A percentile compares a stretch with the other conserved stretches of the same genome.
Conservation (phyloP, 139 green algal genomes). For the Chlamydomonas sp. region DNA sequence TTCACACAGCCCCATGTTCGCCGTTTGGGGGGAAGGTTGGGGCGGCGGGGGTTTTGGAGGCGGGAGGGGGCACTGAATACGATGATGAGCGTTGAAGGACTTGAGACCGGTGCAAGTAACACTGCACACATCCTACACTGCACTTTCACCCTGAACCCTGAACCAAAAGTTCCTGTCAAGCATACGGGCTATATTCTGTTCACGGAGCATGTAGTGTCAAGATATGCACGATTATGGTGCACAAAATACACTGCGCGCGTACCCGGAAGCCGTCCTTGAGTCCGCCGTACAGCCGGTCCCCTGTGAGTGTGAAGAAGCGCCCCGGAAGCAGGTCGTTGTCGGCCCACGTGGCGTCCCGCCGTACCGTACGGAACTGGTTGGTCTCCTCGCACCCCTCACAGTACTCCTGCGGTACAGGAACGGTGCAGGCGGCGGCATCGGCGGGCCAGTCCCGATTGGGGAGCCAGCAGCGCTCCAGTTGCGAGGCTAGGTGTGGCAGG, state of each 20-base stretch:
- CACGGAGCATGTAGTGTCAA: neutral
- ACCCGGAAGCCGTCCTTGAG: constrained; percentile 78
- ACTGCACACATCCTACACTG: too few relatives aligned
- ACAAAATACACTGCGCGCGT: neutral
- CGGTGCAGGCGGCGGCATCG: neutral
- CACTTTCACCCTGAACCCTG: too few relatives aligned
- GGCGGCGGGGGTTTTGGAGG: too few relatives aligned
- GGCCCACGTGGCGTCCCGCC: constrained; percentile 46
- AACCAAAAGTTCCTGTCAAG: neutral
- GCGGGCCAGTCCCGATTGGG: too few relatives aligned
- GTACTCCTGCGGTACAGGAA: constrained; percentile 56
- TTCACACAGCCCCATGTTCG: too few relatives aligned
- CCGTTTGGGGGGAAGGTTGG: too few relatives aligned
- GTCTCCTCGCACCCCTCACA: constrained; percentile 61
- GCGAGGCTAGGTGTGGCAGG: neutral
- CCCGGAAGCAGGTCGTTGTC: constrained; percentile 70
- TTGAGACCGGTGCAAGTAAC: too few relatives aligned
- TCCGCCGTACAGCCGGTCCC: constrained; percentile 72
- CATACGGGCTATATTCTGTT: neutral
- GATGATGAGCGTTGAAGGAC: too few relatives aligned
- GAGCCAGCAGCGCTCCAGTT: too few relatives aligned
- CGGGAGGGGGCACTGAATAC: too few relatives aligned
- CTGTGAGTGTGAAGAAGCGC: constrained; percentile 44
- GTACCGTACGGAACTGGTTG: constrained; percentile 41
- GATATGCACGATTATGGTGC: neutral